A percentile compares a stretch with the other conserved stretches of the same genome.
phyloP scores from a whole-genome alignment of 345 rosid species.

The Durio zibethinus region DNA sequence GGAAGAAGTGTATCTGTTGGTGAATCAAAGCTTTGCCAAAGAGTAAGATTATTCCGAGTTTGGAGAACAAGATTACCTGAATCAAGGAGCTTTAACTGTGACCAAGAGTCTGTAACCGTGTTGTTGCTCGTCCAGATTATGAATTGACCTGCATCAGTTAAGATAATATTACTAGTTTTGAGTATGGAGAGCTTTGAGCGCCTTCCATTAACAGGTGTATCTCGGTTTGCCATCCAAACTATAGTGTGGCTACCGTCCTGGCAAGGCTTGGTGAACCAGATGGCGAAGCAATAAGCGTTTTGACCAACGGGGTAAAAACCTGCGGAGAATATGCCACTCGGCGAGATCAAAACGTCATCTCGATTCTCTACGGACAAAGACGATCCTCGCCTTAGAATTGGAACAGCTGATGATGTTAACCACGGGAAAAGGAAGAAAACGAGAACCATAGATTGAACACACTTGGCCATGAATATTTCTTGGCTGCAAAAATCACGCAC shows the following conservation, averaged over 20 bases:
- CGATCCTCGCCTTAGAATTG: conserved; percentile 19
- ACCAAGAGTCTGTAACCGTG: background rate
- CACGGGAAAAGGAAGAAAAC: background rate
- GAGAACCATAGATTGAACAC: background rate
- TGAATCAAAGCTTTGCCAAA: conserved; percentile 37
- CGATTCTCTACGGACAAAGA: conserved; percentile 31
- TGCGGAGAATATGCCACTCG: conserved; percentile 14
- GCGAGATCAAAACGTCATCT: conserved; percentile 16
- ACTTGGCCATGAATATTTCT: background rate
- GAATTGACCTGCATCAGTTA: conserved; percentile 20
- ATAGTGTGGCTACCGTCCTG: conserved; percentile 9
- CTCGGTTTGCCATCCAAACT: conserved; percentile 39
- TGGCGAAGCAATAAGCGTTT: conserved; percentile 28
- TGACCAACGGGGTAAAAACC: conserved; percentile 32
- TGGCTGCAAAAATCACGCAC: background rate
- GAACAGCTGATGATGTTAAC: background rate
- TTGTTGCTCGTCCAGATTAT: background rate
- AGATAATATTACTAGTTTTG: conserved; percentile 12
- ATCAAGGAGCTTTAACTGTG: conserved; percentile 21
- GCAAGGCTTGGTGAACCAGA: conserved; percentile 25
- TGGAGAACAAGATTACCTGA: conserved; percentile 35
- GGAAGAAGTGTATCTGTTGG: conserved; percentile 45
- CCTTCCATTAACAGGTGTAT: conserved; percentile 30
- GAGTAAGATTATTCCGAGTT: background rate
- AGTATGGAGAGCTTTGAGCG: conserved; percentile 22